Conservation (phyloP, 1,284 basidiomycete species). For the Leccinum subatratum region DNA sequence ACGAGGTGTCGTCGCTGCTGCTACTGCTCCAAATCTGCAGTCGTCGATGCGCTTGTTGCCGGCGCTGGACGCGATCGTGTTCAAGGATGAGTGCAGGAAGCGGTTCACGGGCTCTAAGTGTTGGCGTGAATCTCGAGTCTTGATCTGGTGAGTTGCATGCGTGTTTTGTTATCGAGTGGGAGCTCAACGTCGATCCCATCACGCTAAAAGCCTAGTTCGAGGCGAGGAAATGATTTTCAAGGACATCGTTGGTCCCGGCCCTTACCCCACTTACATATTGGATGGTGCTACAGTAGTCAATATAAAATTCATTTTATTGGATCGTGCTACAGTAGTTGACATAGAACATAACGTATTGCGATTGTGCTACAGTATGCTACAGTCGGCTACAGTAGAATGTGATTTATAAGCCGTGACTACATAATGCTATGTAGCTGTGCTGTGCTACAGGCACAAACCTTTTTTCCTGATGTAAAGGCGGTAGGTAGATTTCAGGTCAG, state of each 20-base stretch:
- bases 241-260: too few relatives aligned
- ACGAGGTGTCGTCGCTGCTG: too few relatives aligned
- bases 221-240: too few relatives aligned
- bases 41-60: slow-evolving; percentile 55
- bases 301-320: neutral
- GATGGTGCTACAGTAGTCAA: neutral
- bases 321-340: neutral
- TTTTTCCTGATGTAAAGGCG: neutral
- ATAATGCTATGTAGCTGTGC: neutral
- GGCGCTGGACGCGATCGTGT: slow-evolving; percentile 45
- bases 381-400: neutral
- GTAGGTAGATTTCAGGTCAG: too few relatives aligned
- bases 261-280: neutral
- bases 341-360: too few relatives aligned
- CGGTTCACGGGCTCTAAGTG: slow-evolving; percentile 41
- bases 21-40: slow-evolving; percentile 32
- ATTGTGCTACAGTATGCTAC: neutral
- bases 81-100: slow-evolving; percentile 52
- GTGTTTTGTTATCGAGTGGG: neutral
- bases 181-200: too few relatives aligned
- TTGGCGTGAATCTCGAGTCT: slow-evolving; percentile 47
- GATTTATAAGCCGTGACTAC: neutral
- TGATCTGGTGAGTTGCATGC: slow-evolving; percentile 28
- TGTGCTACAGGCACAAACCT: neutral
- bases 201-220: too few relatives aligned